These are phyloP conservation scores for Backusella circina DNA, from an alignment of 192 early-diverging fungal species.

Conservation along the genomic window DNA sequence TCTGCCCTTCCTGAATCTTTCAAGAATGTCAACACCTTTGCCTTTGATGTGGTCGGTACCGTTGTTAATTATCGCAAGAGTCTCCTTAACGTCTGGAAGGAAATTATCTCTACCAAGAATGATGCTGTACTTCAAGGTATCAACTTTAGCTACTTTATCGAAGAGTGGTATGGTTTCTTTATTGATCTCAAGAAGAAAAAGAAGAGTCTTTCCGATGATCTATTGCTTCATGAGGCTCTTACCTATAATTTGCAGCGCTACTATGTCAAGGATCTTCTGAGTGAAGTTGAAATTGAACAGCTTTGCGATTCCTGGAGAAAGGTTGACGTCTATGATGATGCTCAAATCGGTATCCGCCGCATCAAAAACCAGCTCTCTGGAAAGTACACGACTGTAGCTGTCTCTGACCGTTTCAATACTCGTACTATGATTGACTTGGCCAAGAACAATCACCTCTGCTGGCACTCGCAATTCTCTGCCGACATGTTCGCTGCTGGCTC, in stretches of 20 bases:
- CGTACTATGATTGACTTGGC: slow-evolving; percentile 17
- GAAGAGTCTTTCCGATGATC: background rate
- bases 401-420: slow-evolving; percentile 18
- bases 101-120: slow-evolving; percentile 3
- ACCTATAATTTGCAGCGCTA: background rate
- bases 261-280: background rate
- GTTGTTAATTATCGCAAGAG: slow-evolving; percentile 17
- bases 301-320: slow-evolving; percentile 8
- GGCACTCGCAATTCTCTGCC: slow-evolving; percentile 22
- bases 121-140: background rate
- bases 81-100: slow-evolving; percentile 8
- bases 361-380: slow-evolving; percentile 9
- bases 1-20: slow-evolving; percentile 18
- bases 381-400: slow-evolving; percentile 14
- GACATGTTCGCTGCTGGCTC: slow-evolving; percentile 1
- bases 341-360: slow-evolving; percentile 4
- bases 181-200: slow-evolving; percentile 5
- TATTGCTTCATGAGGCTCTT: slow-evolving; percentile 5
- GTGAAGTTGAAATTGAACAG: background rate
- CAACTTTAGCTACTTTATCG: slow-evolving; percentile 4
- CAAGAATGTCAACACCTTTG: slow-evolving; percentile 7
- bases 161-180: slow-evolving; percentile 12
- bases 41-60: slow-evolving; percentile 25
- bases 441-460: slow-evolving; percentile 18
- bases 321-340: slow-evolving; percentile 14